phyloP scores from a whole-genome alignment of 73 alveolate species.

The Loxodes magnus region DNA sequence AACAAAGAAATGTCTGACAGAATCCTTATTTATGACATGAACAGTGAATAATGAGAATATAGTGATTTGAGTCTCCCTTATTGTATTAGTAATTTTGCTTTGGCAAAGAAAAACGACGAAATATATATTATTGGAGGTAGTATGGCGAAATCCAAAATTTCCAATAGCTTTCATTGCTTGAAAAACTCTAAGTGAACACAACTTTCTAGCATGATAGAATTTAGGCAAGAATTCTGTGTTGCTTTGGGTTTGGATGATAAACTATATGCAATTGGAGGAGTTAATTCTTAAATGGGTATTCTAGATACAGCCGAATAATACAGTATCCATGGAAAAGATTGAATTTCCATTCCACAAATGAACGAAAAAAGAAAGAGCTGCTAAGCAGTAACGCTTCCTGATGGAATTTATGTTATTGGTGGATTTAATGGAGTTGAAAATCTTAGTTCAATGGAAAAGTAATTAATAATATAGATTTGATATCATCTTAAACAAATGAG shows the following conservation, averaged over 20 bases:
- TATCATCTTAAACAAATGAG: constrained; percentile 51
- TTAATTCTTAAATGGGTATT: constrained; percentile 49
- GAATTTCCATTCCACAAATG: constrained; percentile 76
- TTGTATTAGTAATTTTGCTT: too few species aligned
- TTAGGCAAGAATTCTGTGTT: constrained; percentile 66
- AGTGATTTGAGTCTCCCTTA: too few species aligned
- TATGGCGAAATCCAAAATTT: constrained; percentile 40
- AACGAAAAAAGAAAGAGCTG: constrained; percentile 73
- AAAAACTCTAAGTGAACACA: constrained; percentile 47
- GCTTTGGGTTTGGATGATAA: constrained; percentile 51
- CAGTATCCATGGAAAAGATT: constrained; percentile 37
- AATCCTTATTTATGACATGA: too few species aligned
- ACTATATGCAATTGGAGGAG: constrained; percentile 78
- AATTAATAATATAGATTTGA: too few species aligned
- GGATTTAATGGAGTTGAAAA: constrained; percentile 84
- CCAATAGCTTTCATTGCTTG: constrained; percentile 38
- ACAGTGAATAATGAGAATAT: too few species aligned
- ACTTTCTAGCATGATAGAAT: constrained; percentile 44
- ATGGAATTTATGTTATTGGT: constrained; percentile 90
- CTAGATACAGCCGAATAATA: constrained; percentile 67
- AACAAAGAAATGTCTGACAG: too few species aligned
- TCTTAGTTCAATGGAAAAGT: constrained; percentile 20
- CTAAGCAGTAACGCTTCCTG: constrained; percentile 87
- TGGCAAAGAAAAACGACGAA: too few species aligned
- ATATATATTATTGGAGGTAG: constrained; percentile 65